phyloP scores from a whole-genome alignment of 257 asterid genomes.

The Jacaranda mimosifolia region DNA sequence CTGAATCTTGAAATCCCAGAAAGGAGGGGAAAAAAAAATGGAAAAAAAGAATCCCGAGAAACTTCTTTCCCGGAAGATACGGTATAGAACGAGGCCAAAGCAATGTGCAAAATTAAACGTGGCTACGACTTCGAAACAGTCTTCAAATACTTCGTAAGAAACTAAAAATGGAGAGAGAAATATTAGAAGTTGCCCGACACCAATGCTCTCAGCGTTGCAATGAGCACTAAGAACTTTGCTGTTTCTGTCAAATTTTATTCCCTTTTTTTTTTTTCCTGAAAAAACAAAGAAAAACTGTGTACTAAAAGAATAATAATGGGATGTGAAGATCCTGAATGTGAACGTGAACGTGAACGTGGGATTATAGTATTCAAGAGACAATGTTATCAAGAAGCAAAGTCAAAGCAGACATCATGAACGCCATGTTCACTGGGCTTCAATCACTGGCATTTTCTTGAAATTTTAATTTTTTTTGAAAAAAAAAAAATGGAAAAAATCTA shows the following conservation, averaged over 20 bases:
- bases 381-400: constrained; percentile 42
- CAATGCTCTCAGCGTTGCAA: constrained; percentile 39
- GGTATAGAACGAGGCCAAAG: constrained; percentile 36
- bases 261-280: neutral
- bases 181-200: constrained; percentile 32
- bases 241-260: constrained; percentile 20
- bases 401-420: constrained; percentile 52
- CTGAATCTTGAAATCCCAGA: constrained; percentile 40
- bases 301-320: constrained; percentile 7
- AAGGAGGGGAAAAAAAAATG: constrained; percentile 7
- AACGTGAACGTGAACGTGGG: constrained; percentile 47
- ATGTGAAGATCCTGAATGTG: constrained; percentile 32
- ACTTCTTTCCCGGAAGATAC: constrained; percentile 35
- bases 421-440: constrained; percentile 52
- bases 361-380: constrained; percentile 33
- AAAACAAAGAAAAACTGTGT: neutral
- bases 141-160: constrained; percentile 29
- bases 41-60: neutral
- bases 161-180: constrained; percentile 39
- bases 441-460: constrained; percentile 24
- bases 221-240: constrained; percentile 40
- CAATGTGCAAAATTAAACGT: constrained; percentile 52
- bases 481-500: no score
- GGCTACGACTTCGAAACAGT: constrained; percentile 51
- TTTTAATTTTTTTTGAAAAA: neutral